A percentile compares a stretch with the other conserved stretches of the same genome.
These are phyloP conservation scores for Phytophthora sansomeana DNA, from an alignment of 352 stramenopile genomes.

Conservation along the genomic window DNA sequence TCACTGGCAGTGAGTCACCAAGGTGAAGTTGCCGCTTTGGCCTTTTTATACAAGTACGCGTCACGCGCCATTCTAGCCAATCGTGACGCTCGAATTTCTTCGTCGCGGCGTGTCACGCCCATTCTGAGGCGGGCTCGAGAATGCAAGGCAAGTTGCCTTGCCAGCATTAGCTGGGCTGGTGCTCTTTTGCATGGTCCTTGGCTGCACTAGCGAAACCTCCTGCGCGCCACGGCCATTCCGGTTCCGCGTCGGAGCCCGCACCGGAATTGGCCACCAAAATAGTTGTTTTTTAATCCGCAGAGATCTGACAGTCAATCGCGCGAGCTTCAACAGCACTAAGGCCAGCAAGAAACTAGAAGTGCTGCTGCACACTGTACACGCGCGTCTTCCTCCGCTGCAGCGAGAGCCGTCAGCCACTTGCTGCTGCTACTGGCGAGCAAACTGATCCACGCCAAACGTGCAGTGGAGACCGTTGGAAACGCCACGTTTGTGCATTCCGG, in stretches of 20 bases:
- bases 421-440: background rate
- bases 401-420: background rate
- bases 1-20: too few relatives aligned
- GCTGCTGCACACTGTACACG: background rate
- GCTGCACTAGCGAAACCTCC: background rate
- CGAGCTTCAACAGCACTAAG: background rate
- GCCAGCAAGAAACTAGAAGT: background rate
- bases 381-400: background rate
- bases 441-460: background rate
- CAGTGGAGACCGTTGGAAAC: background rate
- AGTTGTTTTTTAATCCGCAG: background rate
- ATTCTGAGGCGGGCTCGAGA: background rate
- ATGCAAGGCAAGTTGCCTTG: too few relatives aligned
- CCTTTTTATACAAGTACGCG: too few relatives aligned
- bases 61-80: too few relatives aligned
- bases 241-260: background rate
- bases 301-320: background rate
- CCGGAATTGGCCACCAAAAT: background rate
- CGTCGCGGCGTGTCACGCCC: background rate
- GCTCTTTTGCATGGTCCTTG: background rate
- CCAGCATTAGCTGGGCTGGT: too few relatives aligned
- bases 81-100: too few relatives aligned
- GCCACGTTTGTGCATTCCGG: constrained; percentile 15
- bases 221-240: background rate
- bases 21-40: too few relatives aligned